phyloP scores from a whole-genome alignment of 208 protist genomes.

The Trypanosoma caninum region DNA sequence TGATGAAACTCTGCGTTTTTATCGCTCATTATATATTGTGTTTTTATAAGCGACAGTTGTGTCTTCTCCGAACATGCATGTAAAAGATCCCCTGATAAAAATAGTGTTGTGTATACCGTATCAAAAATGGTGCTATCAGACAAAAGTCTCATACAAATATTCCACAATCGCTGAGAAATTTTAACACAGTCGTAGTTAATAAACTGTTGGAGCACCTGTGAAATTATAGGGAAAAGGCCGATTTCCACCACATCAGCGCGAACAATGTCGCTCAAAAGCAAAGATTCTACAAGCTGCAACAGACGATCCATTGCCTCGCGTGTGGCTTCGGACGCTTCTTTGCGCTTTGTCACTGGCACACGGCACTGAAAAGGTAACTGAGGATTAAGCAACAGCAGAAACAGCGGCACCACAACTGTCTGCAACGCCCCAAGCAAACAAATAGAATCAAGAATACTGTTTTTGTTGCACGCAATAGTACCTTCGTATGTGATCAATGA shows the following conservation, averaged over 20 bases:
- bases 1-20: conserved; percentile 25
- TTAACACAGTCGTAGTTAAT: conserved; percentile 8
- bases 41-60: conserved; percentile 49
- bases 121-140: conserved; percentile 44
- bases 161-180: conserved; percentile 44
- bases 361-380: conserved; percentile 56
- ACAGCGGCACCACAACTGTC: conserved; percentile 68
- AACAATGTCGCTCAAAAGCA: conserved; percentile 56
- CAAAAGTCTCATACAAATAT: conserved; percentile 46
- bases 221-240: conserved; percentile 66
- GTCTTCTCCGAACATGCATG: conserved; percentile 42
- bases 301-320: conserved; percentile 41
- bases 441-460: conserved; percentile 68
- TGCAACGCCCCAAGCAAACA: conserved; percentile 64
- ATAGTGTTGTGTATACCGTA: conserved; percentile 59
- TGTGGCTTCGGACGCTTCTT: conserved; percentile 16
- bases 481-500: conserved; percentile 69
- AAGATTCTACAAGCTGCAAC: conserved; percentile 50
- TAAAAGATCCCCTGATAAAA: conserved; percentile 73
- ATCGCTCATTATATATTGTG: conserved; percentile 33
- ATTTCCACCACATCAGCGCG: conserved; percentile 55
- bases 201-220: conserved; percentile 50
- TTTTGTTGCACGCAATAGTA: conserved; percentile 59
- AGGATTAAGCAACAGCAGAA: conserved; percentile 58
- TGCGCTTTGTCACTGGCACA: not conserved